Conservation (phyloP, 495 filamentous ascomycete genomes). For the Copromyces sp. region DNA sequence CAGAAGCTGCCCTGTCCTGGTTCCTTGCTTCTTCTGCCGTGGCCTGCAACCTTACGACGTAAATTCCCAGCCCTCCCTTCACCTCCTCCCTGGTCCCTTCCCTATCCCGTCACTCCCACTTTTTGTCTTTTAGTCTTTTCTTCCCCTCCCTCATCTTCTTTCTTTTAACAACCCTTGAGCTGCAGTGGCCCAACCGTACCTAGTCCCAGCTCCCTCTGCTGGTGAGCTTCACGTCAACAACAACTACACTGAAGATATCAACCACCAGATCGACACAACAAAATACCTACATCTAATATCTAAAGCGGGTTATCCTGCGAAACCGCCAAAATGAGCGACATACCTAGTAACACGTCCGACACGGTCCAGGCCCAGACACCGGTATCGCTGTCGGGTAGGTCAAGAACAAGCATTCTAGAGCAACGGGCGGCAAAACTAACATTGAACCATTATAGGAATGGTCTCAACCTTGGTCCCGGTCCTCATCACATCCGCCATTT, state of each 20-base stretch:
- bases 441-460: slow-evolving; percentile 29
- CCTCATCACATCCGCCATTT: slow-evolving; percentile 50
- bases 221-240: not conserved
- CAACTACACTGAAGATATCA: not conserved
- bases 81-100: not conserved
- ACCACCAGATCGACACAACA: not conserved
- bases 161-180: not conserved
- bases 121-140: not conserved
- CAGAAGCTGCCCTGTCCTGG: not conserved
- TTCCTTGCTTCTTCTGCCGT: not conserved
- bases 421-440: not conserved
- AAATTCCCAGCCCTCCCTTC: not conserved
- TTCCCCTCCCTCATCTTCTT: not conserved
- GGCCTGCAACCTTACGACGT: not conserved
- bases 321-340: slow-evolving; percentile 11
- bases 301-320: slow-evolving; percentile 11
- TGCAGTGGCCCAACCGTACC: not conserved
- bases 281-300: not conserved
- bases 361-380: not conserved
- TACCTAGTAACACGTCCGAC: not conserved
- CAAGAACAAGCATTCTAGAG: not conserved
- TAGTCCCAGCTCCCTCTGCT: not conserved
- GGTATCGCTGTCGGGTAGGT: slow-evolving; percentile 22
- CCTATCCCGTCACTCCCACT: not conserved
- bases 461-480: slow-evolving; percentile 65